A percentile compares a stretch with the other conserved stretches of the same genome.
phyloP scores from a whole-genome alignment of 495 filamentous ascomycete genomes.

The Tetracladium setigerum region DNA sequence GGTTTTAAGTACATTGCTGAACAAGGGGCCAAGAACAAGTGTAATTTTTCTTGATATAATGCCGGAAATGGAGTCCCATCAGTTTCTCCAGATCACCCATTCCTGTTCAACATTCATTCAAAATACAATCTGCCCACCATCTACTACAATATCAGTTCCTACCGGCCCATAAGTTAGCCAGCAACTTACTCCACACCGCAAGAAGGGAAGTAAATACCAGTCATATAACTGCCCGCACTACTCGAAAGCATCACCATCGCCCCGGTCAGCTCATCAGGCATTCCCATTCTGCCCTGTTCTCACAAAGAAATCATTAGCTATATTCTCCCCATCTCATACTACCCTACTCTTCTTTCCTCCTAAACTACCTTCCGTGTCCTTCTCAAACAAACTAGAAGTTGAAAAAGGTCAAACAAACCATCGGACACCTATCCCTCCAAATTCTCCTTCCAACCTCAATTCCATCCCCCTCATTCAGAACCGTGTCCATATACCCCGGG shows the following conservation, averaged over 20 bases:
- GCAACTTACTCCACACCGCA: background rate
- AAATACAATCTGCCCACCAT: conserved; percentile 32
- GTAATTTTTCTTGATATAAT: no score
- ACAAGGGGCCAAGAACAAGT: no score
- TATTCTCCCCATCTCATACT: no score
- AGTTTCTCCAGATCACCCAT: no score
- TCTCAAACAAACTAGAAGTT: no score
- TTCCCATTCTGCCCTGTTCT: conserved; percentile 49
- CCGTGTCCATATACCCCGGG: conserved; percentile 76
- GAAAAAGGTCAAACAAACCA: conserved; percentile 25
- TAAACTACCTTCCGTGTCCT: no score
- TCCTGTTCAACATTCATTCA: background rate
- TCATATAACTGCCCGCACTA: conserved; percentile 60
- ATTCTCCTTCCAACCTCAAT: conserved; percentile 43
- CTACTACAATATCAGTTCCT: conserved; percentile 31
- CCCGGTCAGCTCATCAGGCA: conserved; percentile 58
- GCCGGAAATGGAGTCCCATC: no score
- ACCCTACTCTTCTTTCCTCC: no score
- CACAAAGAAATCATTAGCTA: no score
- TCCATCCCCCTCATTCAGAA: conserved; percentile 61
- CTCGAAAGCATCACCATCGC: conserved; percentile 56
- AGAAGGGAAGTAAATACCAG: conserved; percentile 29
- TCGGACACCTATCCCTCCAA: conserved; percentile 57
- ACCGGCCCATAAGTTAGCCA: background rate
- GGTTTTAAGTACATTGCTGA: no score